These are phyloP conservation scores for Ettlia oleoabundans DNA, from an alignment of 139 green algal species.

Conservation along the genomic window DNA sequence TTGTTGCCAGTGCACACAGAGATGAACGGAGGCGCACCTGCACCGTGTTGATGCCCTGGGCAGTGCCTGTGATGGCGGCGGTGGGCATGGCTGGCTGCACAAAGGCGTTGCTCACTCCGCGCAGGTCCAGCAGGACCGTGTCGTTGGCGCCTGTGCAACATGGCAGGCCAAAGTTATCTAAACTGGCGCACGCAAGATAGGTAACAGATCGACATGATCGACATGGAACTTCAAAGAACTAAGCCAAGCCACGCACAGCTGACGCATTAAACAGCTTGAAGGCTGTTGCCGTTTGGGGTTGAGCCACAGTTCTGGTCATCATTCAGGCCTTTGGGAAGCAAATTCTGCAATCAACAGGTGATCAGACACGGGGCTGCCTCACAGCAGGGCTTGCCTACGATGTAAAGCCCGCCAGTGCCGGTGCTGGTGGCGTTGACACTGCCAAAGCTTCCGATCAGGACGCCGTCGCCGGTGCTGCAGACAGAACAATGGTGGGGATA, in stretches of 20 bases:
- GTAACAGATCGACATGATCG: no score
- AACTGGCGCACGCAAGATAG: no score
- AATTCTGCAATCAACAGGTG: no score
- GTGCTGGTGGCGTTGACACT: constrained; percentile 21
- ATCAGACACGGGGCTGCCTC: not conserved
- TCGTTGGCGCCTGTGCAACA: constrained; percentile 9
- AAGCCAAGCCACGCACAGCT: not conserved
- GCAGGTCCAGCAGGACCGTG: not conserved
- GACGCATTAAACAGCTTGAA: not conserved
- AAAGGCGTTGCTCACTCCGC: constrained; percentile 15
- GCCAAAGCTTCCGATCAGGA: constrained; percentile 24
- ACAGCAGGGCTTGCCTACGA: not conserved
- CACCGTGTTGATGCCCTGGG: constrained; percentile 15
- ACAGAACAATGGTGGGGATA: no score
- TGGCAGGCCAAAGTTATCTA: not conserved
- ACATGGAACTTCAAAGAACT: not conserved
- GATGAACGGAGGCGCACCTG: not conserved
- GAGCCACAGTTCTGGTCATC: no score
- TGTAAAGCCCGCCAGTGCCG: constrained; percentile 14
- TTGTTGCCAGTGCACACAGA: not conserved
- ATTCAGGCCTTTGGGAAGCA: no score
- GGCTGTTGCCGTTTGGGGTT: no score
- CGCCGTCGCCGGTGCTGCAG: constrained; percentile 18
- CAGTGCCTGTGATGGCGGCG: constrained; percentile 26
- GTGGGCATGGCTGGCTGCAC: not conserved